These are phyloP conservation scores for Malassezia arunalokei DNA, from an alignment of 1,284 basidiomycete genomes.

Conservation along the genomic window DNA sequence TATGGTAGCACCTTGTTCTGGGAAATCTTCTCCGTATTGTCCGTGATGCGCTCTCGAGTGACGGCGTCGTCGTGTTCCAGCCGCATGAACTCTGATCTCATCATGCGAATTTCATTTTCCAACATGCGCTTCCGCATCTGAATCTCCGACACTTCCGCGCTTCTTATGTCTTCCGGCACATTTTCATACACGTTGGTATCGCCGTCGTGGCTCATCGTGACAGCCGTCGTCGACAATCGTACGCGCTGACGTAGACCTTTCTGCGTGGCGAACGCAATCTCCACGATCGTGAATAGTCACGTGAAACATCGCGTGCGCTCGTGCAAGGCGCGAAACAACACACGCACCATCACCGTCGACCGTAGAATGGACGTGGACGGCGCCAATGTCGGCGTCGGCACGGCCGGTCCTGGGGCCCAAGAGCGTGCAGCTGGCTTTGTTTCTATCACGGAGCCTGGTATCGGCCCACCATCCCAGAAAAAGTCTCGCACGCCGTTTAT, in stretches of 20 bases:
- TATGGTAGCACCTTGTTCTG: conserved; percentile 99
- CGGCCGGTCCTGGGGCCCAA: neutral
- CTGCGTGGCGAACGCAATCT: neutral
- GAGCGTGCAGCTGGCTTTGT: conserved; percentile 11
- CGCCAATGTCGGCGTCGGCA: neutral
- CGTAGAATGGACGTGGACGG: conserved; percentile 9
- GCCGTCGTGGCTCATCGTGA: conserved; percentile 7
- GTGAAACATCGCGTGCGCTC: conserved; percentile 7
- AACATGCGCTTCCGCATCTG: conserved; percentile 41
- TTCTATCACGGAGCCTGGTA: neutral
- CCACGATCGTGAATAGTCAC: conserved; percentile 8
- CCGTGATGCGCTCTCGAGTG: conserved; percentile 96
- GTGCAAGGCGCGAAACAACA: conserved; percentile 4
- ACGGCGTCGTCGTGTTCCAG: conserved; percentile 84
- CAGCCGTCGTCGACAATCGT: neutral
- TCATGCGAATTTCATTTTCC: conserved; percentile 44
- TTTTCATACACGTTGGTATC: neutral
- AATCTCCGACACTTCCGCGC: conserved; percentile 37
- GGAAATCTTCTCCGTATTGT: conserved; percentile 96
- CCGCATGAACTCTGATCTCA: conserved; percentile 63
- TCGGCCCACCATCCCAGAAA: neutral
- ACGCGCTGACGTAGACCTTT: neutral
- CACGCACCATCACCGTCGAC: neutral
- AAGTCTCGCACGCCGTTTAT: conserved; percentile 13
- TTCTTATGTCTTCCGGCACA: conserved; percentile 36